phyloP scores from a whole-genome alignment of 345 rosid genomes.

The Aquilaria yunnanensis region DNA sequence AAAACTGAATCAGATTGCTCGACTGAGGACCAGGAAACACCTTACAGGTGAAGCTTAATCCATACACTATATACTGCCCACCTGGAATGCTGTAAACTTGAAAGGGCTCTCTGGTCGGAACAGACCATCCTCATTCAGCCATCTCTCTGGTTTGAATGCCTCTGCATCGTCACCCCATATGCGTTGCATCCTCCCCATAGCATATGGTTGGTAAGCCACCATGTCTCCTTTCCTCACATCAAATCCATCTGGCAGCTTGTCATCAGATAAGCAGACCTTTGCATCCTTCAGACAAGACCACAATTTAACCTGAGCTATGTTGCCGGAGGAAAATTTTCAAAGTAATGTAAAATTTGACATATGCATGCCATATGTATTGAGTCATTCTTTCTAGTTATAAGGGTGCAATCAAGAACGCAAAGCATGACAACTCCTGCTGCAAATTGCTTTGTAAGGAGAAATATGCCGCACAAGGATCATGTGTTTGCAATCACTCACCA shows the following conservation, averaged over 20 bases:
- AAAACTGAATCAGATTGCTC: neutral
- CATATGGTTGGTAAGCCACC: slow-evolving; percentile 50
- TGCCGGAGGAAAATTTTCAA: too few species aligned
- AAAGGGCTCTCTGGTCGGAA: slow-evolving; percentile 46
- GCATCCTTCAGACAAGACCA: slow-evolving; percentile 29
- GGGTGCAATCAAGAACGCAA: neutral
- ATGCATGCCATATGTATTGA: neutral
- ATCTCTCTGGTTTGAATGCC: slow-evolving; percentile 48
- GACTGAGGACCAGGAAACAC: neutral
- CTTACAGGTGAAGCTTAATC: neutral
- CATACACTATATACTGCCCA: slow-evolving; percentile 4
- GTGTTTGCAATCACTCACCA: slow-evolving; percentile 26
- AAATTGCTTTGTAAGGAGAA: too few species aligned
- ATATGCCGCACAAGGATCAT: too few species aligned
- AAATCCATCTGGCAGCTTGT: slow-evolving; percentile 57
- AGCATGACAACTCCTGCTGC: too few species aligned
- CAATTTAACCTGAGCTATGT: too few species aligned
- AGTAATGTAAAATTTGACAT: too few species aligned
- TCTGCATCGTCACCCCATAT: slow-evolving; percentile 51
- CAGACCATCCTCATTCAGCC: slow-evolving; percentile 39
- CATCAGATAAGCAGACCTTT: slow-evolving; percentile 50
- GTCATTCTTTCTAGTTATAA: neutral
- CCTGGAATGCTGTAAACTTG: slow-evolving; percentile 63
- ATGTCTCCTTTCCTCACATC: slow-evolving; percentile 44
- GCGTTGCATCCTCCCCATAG: slow-evolving; percentile 65